Conservation (phyloP, 73 alveolate species). For the Tetrahymena borealis region DNA sequence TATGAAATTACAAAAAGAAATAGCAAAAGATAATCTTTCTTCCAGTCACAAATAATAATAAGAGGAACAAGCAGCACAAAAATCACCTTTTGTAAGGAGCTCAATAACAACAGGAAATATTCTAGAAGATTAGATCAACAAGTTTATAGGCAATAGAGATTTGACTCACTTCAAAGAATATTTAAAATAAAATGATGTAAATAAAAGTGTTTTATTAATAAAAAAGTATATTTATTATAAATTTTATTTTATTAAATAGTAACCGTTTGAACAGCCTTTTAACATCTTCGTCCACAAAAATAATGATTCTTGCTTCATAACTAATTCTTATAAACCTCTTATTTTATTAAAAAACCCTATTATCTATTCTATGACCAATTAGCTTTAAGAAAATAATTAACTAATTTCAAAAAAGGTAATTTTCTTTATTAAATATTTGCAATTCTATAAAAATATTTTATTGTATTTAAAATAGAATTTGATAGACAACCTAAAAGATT, state of each 20-base stretch:
- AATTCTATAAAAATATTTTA: not conserved
- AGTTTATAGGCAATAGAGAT: not conserved
- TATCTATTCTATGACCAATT: not conserved
- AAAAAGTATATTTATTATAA: not conserved
- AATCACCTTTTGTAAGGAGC: not conserved
- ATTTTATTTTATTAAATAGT: not conserved
- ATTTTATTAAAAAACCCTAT: not conserved
- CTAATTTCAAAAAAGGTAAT: not conserved
- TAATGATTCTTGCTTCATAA: not conserved
- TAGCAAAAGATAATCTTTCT: not conserved
- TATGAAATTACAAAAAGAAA: not conserved
- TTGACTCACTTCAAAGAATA: not conserved
- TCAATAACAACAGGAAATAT: not conserved
- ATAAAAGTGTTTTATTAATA: too few species aligned
- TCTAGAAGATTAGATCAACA: not conserved
- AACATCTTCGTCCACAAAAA: not conserved
- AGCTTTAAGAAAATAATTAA: not conserved
- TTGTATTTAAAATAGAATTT: too few species aligned
- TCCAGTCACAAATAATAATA: not conserved
- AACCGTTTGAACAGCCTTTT: not conserved
- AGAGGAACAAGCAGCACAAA: too few species aligned
- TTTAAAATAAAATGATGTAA: not conserved
- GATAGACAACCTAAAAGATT: not conserved
- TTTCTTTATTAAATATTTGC: too few species aligned
- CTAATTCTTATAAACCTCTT: not conserved